phyloP scores from a whole-genome alignment of 164 flowering plant species.

The Piper betle region DNA sequence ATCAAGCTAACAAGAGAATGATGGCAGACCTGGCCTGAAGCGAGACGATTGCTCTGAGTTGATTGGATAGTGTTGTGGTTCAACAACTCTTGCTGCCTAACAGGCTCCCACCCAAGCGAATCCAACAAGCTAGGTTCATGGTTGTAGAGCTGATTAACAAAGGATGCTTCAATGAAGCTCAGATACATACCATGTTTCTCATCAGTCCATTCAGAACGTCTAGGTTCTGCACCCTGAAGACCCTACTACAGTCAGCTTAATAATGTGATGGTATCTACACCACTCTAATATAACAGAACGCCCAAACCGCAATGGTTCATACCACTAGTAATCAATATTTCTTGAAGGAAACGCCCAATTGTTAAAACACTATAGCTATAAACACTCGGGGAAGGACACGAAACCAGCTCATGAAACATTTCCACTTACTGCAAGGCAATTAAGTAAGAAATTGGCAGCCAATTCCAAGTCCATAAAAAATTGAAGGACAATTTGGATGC shows the following conservation, averaged over 20 bases:
- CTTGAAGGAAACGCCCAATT: background rate
- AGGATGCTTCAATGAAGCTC: constrained; percentile 73
- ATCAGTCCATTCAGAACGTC: constrained; percentile 64
- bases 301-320: background rate
- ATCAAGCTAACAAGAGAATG: constrained; percentile 1
- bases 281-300: background rate
- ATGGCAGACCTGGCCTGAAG: constrained; percentile 47
- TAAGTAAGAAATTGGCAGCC: background rate
- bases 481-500: too few species aligned
- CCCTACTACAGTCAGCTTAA: constrained; percentile 18
- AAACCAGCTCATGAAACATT: too few species aligned
- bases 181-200: constrained; percentile 83
- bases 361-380: background rate
- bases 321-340: too few species aligned
- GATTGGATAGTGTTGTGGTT: constrained; percentile 11
- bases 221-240: constrained; percentile 15
- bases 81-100: constrained; percentile 9
- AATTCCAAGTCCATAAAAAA: too few species aligned
- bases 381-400: background rate
- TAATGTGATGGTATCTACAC: background rate
- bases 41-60: constrained; percentile 2
- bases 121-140: constrained; percentile 22
- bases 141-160: constrained; percentile 40
- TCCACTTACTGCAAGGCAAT: too few species aligned
- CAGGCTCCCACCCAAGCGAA: constrained; percentile 15